phyloP scores from a whole-genome alignment of 2,329 filamentous ascomycete genomes.

The Sarocladium strictum region DNA sequence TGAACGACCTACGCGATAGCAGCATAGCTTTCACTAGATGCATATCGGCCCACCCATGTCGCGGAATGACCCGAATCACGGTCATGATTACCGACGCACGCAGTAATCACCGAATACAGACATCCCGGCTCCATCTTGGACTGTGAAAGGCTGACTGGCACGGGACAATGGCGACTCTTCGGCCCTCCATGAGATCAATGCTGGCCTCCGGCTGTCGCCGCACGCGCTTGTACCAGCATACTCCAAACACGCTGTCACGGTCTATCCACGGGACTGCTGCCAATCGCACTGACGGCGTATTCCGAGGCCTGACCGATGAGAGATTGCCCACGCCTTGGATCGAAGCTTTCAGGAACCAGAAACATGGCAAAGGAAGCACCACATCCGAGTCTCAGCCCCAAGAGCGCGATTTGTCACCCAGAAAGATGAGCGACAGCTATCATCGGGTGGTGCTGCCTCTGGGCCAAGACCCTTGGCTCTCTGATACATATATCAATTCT shows the following conservation, averaged over 20 bases:
- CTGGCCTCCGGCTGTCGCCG: background rate
- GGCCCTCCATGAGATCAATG: background rate
- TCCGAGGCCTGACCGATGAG: slow-evolving; percentile 19
- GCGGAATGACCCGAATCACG: background rate
- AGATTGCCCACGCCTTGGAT: slow-evolving; percentile 23
- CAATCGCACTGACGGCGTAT: slow-evolving; percentile 22
- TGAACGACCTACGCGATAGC: background rate
- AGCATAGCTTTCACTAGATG: background rate
- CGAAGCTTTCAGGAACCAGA: slow-evolving; percentile 19
- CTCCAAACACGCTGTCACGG: background rate
- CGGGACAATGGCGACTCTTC: background rate
- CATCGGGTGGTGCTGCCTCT: slow-evolving; percentile 48
- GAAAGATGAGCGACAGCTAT: slow-evolving; percentile 25
- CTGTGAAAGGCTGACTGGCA: background rate
- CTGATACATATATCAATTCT: slow-evolving; percentile 73
- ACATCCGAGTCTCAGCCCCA: background rate
- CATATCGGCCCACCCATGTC: background rate
- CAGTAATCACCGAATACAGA: background rate
- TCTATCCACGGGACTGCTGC: background rate
- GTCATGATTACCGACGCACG: background rate
- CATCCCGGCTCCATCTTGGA: background rate
- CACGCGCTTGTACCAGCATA: background rate
- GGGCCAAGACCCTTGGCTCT: slow-evolving; percentile 68
- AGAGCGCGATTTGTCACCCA: slow-evolving; percentile 21
- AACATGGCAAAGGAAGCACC: slow-evolving; percentile 15